Conservation (phyloP, 176 grass and related monocot species). For the Phoenix roebelenii region DNA sequence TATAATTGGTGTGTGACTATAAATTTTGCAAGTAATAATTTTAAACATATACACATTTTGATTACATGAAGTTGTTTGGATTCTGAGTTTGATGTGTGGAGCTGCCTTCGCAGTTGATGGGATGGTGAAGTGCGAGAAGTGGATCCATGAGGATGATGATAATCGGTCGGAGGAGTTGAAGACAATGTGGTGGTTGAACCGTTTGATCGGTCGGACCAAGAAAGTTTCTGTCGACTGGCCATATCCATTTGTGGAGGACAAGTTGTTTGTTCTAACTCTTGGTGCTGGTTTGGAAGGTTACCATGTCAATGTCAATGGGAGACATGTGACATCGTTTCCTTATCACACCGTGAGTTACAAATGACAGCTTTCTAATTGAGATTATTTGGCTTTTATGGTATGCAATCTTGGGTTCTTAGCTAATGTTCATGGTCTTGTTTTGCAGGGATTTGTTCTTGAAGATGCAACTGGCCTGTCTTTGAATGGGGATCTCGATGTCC, state of each 20-base stretch:
- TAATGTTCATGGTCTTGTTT: conserved; percentile 27
- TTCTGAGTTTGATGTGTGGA: conserved; percentile 8
- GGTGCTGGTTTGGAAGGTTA: conserved; percentile 91
- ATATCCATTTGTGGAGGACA: conserved; percentile 77
- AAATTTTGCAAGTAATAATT: no score
- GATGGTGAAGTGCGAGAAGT: conserved; percentile 79
- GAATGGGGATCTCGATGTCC: conserved; percentile 76
- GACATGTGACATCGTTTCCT: conserved; percentile 84
- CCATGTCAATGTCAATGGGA: conserved; percentile 80
- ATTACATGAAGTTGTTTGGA: neutral
- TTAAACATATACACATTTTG: no score
- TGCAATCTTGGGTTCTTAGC: neutral
- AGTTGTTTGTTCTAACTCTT: conserved; percentile 83
- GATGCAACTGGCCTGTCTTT: conserved; percentile 93
- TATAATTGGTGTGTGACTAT: no score
- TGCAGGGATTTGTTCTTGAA: conserved; percentile 80
- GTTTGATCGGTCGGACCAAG: conserved; percentile 69
- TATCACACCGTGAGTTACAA: conserved; percentile 64
- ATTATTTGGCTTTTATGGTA: no score
- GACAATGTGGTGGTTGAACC: conserved; percentile 74
- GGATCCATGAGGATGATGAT: conserved; percentile 73
- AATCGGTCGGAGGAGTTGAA: conserved; percentile 48
- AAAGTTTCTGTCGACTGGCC: conserved; percentile 73
- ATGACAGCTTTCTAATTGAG: no score
- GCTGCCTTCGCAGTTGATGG: conserved; percentile 59